Evolutionary conservation across 306 rosid genomes (phyloP).

Genomic region (Hippophae tibetana): DNA sequence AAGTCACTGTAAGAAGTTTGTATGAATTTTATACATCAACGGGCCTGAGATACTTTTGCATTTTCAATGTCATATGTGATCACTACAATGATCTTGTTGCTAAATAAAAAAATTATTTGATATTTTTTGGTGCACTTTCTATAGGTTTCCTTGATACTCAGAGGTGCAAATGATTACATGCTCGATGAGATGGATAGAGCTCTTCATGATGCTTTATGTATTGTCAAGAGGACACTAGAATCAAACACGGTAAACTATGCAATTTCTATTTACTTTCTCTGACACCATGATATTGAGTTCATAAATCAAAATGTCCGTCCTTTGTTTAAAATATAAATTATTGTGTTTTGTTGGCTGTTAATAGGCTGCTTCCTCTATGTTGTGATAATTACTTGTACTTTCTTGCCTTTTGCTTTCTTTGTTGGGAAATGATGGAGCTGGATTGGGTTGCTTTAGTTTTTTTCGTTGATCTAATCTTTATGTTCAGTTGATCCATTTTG

Average conservation of each 20-base stretch:
- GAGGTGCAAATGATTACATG: conserved; percentile 99
- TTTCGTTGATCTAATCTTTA: not conserved
- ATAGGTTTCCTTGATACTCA: conserved; percentile 74
- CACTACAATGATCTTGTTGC: not conserved
- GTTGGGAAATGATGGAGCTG: too few species aligned
- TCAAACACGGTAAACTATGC: conserved; percentile 62
- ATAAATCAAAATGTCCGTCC: not conserved
- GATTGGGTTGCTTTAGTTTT: too few species aligned
- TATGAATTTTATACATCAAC: too few species aligned
- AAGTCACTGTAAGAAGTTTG: too few species aligned
- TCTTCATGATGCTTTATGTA: conserved; percentile 81
- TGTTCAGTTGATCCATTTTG: not conserved
- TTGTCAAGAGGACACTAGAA: conserved; percentile 93
- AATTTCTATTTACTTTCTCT: not conserved
- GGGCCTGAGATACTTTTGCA: too few species aligned
- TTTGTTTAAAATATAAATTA: not conserved
- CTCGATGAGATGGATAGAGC: conserved; percentile 99
- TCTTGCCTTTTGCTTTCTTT: too few species aligned
- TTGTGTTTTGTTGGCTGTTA: too few species aligned
- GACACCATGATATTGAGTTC: not conserved
- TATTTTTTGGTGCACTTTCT: conserved; percentile 9
- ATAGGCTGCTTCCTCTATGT: too few species aligned
- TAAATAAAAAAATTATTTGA: too few species aligned
- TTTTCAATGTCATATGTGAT: not conserved
- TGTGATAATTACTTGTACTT: too few species aligned